Percentiles rank a stretch among this genome's conserved stretches.
Conservation (phyloP, 345 rosid genomes). For the Leavenworthia alabamica region DNA sequence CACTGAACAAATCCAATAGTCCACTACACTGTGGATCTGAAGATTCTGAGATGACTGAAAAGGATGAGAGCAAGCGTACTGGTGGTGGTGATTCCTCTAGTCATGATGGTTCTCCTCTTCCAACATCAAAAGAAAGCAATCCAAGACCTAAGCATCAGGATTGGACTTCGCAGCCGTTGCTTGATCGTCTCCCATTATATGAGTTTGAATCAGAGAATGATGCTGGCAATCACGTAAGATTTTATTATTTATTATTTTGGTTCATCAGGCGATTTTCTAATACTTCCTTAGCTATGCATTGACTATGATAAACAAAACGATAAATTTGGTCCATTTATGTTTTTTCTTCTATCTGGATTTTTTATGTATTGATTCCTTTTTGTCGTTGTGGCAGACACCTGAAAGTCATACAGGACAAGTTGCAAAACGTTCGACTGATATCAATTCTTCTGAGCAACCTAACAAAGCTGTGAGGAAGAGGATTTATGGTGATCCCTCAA, state of each 20-base stretch:
- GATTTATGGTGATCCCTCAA: constrained; percentile 1
- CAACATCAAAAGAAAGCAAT: constrained; percentile 14
- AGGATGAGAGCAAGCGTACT: constrained; percentile 9
- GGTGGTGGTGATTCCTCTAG: constrained; percentile 13
- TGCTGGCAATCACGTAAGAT: constrained; percentile 18
- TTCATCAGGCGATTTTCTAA: background rate
- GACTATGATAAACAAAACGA: background rate
- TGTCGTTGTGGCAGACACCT: constrained; percentile 1
- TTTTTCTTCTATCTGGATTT: background rate
- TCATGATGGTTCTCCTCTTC: constrained; percentile 22
- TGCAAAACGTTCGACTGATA: background rate
- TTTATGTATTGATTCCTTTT: no score
- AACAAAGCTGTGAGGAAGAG: constrained; percentile 1
- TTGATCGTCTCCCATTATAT: constrained; percentile 39
- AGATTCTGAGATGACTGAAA: constrained; percentile 19
- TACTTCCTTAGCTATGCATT: background rate
- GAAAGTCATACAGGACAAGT: constrained; percentile 11
- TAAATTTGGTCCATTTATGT: background rate
- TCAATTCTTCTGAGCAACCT: background rate
- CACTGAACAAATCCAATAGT: constrained; percentile 5
- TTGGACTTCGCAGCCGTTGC: constrained; percentile 32
- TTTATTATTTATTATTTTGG: background rate
- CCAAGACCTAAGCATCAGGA: constrained; percentile 26
- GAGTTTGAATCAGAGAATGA: constrained; percentile 30
- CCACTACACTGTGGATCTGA: constrained; percentile 12